Percentiles rank a stretch among this genome's conserved stretches.
Evolutionary conservation across 176 grass and related monocot species (phyloP).

Genomic region (Ensete glaucum): DNA sequence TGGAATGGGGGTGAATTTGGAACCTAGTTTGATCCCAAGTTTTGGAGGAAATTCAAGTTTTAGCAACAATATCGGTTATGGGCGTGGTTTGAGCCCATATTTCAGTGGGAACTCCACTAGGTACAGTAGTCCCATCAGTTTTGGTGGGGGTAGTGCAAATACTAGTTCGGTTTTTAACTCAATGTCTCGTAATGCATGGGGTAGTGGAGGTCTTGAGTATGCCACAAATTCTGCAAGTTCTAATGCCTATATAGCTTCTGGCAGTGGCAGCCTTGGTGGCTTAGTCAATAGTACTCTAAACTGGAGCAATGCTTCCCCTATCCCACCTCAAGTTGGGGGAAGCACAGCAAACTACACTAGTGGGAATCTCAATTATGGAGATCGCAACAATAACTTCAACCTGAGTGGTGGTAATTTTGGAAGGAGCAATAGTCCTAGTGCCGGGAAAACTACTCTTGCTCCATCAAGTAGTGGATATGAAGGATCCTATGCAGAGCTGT

Average conservation of each 20-base stretch:
- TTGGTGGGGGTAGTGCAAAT: neutral
- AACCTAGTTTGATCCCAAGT: conserved; percentile 3
- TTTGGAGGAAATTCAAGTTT: conserved; percentile 11
- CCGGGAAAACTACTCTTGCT: conserved; percentile 40
- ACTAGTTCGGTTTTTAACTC: conserved; percentile 6
- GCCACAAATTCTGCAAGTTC: conserved; percentile 4
- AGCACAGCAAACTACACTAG: conserved; percentile 34
- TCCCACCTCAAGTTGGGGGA: conserved; percentile 40
- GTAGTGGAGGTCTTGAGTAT: conserved; percentile 2
- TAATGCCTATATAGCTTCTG: conserved; percentile 1
- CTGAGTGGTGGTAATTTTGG: conserved; percentile 44
- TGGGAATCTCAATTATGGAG: conserved; percentile 58
- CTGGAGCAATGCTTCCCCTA: conserved; percentile 56
- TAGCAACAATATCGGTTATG: neutral
- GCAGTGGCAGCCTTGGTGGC: conserved; percentile 5
- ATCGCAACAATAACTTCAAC: conserved; percentile 44
- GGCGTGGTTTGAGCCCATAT: conserved; percentile 5
- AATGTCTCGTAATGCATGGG: conserved; percentile 12
- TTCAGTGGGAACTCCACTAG: conserved; percentile 11
- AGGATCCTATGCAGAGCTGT: conserved; percentile 58
- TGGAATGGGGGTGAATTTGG: conserved; percentile 5
- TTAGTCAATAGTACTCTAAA: conserved; percentile 56
- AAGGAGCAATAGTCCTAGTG: conserved; percentile 48
- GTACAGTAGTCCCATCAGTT: conserved; percentile 6
- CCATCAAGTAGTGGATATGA: conserved; percentile 57